These are phyloP conservation scores for Ambrosia artemisiifolia DNA, from an alignment of 129 eudicot genomes.

Conservation along the genomic window DNA sequence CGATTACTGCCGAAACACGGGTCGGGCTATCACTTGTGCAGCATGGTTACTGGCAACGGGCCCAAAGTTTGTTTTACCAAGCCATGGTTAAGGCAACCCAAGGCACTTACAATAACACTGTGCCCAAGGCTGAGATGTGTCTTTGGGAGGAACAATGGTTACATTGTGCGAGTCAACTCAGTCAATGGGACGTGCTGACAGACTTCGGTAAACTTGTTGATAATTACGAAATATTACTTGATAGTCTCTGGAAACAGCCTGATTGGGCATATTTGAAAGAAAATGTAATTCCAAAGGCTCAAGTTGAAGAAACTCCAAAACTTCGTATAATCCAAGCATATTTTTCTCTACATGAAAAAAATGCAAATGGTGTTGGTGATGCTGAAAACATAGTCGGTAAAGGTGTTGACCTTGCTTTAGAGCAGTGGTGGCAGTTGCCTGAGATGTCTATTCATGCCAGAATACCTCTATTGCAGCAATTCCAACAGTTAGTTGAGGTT, in stretches of 20 bases:
- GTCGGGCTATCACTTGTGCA: slow-evolving; percentile 95
- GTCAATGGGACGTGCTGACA: slow-evolving; percentile 93
- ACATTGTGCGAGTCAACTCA: slow-evolving; percentile 82
- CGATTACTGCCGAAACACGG: slow-evolving; percentile 88
- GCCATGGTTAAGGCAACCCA: slow-evolving; percentile 99
- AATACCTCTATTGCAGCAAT: slow-evolving; percentile 91
- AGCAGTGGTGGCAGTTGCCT: slow-evolving; percentile 99
- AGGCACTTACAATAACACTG: slow-evolving; percentile 93
- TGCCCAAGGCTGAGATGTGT: slow-evolving; percentile 99
- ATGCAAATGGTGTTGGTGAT: slow-evolving; percentile 82
- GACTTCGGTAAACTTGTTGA: slow-evolving; percentile 93
- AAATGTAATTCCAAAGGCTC: slow-evolving; percentile 88
- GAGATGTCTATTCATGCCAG: slow-evolving; percentile 97
- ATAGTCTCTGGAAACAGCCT: slow-evolving; percentile 97
- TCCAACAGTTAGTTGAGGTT: slow-evolving; percentile 95
- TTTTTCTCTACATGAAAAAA: slow-evolving; percentile 90
- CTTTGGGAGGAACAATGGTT: slow-evolving; percentile 99
- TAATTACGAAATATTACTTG: slow-evolving; percentile 87
- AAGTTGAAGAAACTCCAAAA: slow-evolving; percentile 96
- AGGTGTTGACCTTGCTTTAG: slow-evolving; percentile 95
- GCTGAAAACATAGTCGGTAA: slow-evolving; percentile 90
- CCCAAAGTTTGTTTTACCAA: slow-evolving; percentile 90
- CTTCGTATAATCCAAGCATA: slow-evolving; percentile 94
- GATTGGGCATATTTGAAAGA: slow-evolving; percentile 95
- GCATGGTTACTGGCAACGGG: slow-evolving; percentile 99